These are phyloP conservation scores for Eucalyptus marginata DNA, from an alignment of 345 rosid genomes.

Conservation along the genomic window DNA sequence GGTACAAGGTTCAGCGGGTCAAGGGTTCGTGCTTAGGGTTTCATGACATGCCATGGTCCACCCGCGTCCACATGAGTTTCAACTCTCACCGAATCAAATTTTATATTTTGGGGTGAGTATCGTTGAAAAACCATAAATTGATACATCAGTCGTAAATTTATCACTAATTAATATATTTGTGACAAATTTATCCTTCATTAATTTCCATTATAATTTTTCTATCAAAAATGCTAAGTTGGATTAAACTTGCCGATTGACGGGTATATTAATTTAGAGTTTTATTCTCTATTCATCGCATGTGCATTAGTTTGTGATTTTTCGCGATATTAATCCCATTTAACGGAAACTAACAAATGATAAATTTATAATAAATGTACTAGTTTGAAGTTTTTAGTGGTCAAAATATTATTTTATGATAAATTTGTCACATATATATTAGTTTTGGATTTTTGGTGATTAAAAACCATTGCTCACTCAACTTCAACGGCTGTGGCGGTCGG, in stretches of 20 bases:
- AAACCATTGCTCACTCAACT: not conserved
- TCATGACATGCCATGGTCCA: not conserved
- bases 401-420: fast-evolving
- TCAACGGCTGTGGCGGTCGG: not conserved
- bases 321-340: fast-evolving
- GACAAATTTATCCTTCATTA: too few relatives aligned
- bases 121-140: too few relatives aligned
- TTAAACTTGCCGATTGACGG: fast-evolving
- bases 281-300: too few relatives aligned
- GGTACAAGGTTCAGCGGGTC: not conserved
- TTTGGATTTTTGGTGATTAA: fast-evolving
- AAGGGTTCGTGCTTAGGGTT: not conserved
- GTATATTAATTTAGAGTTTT: too few relatives aligned
- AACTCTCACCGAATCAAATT: not conserved
- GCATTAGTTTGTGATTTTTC: too few relatives aligned
- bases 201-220: too few relatives aligned
- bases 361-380: fast-evolving
- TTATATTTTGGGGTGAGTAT: not conserved
- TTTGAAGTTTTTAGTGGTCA: too few relatives aligned
- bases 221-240: too few relatives aligned
- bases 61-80: not conserved
- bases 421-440: too few relatives aligned
- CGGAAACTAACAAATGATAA: fast-evolving
- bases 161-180: too few relatives aligned
- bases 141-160: too few relatives aligned